These are phyloP conservation scores for Gypsophila paniculata DNA, from an alignment of 179 eudicot genomes.

Conservation along the genomic window DNA sequence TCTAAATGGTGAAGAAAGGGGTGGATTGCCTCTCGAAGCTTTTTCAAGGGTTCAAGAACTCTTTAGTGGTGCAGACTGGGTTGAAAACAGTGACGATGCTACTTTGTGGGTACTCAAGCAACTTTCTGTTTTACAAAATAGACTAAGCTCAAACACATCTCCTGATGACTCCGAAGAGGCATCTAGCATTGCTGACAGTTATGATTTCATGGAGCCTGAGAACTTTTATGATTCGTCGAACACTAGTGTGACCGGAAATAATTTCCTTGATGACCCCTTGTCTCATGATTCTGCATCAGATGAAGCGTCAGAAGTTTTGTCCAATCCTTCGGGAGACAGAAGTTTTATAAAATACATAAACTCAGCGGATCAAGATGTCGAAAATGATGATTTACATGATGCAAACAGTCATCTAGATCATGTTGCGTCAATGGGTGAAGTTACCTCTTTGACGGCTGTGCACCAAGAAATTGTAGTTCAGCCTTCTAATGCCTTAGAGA, in stretches of 20 bases:
- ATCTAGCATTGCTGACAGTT: conserved; percentile 72
- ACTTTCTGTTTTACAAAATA: conserved; percentile 55
- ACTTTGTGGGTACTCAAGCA: conserved; percentile 89
- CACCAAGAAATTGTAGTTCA: conserved; percentile 26
- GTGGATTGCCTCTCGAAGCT: conserved; percentile 94
- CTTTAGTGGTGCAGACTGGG: conserved; percentile 84
- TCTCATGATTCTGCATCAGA: conserved; percentile 65
- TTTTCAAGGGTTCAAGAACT: conserved; percentile 92
- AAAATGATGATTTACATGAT: conserved; percentile 30
- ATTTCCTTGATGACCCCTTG: conserved; percentile 62
- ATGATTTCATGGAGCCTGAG: conserved; percentile 75
- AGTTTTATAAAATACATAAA: conserved; percentile 27
- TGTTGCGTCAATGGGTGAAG: conserved; percentile 22
- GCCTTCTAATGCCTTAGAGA: conserved; percentile 21
- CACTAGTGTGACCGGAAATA: conserved; percentile 33
- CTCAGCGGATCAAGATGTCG: conserved; percentile 25
- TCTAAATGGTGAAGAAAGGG: conserved; percentile 76
- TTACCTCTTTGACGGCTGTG: conserved; percentile 14
- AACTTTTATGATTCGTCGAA: conserved; percentile 41
- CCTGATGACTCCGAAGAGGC: conserved; percentile 94
- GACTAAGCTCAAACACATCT: conserved; percentile 69
- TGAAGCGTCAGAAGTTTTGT: conserved; percentile 51
- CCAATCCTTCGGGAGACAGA: conserved; percentile 39
- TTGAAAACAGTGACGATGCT: conserved; percentile 81
- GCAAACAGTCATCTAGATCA: conserved; percentile 24